Evolutionary conservation across 2,329 filamentous ascomycete species (phyloP), one percentile per base, ranked within the genome.

Genomic region (Sordariomycetes sp.): DNA sequence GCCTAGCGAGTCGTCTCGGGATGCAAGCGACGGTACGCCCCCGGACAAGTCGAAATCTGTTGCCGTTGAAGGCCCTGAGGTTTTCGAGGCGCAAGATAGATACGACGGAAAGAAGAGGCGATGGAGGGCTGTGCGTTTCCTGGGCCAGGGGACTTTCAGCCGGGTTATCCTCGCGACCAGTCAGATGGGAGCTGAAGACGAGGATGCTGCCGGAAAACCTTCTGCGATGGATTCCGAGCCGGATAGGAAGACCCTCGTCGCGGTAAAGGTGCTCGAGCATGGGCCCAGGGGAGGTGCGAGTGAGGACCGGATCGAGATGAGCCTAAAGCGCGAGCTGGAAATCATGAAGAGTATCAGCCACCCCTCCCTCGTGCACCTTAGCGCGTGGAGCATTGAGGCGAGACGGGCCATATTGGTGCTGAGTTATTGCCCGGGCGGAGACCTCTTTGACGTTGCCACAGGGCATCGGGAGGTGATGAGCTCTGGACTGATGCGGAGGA

Each of bases 121-220:
- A 63, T 99, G 94, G 85, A 83, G 89, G 63, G 88, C 87, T 14
- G 74, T 99, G 46, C 87, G 89, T 60, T 76, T 86, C 62, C 80
- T 99, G 6, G 94, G 94, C 5, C 90, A 96, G 65, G 94, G 94
- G 43, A 97, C 94, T 0, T 99, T 99, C 70, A 97, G 92, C 69
- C 89, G 89, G 66, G 94, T 99, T 22, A 87, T 95, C 73, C 78
- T 99, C 50, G 94, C 92, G 4, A 96, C 92, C 12, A 90, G 88
- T 65, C 85, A 95, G 67, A 80, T 83, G 48, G 72, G 75, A 12
- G 69, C 76, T 11, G 76, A 79, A 0, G 76, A 79, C 43, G 74
- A 77, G 32, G 72, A 75, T 59, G 20, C 37, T n/a, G 14, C 18
- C 14, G 14, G 37, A 43, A n/a, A 10, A 14, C 62, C 14, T 3